Evolutionary conservation across 2,329 filamentous ascomycete genomes (phyloP).

Genomic region (Emergomyces orientalis): DNA sequence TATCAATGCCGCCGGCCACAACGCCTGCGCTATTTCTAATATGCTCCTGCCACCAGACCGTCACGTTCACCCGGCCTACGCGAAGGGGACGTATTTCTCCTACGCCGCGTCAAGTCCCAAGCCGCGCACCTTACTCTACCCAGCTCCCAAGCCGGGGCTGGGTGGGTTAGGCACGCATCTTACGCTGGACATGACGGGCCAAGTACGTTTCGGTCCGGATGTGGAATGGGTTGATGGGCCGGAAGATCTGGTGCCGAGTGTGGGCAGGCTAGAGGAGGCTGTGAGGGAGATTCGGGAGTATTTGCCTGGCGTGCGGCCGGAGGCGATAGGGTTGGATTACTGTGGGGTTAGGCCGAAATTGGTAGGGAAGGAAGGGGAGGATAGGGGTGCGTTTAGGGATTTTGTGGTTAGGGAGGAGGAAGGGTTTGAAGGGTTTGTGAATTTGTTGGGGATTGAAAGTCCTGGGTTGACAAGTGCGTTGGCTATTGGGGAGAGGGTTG

Average conservation of each 20-base stretch:
- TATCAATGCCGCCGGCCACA: conserved; percentile 78
- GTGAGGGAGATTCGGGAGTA: conserved; percentile 68
- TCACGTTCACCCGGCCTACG: conserved; percentile 61
- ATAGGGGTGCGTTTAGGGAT: conserved; percentile 21
- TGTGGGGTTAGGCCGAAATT: conserved; percentile 88
- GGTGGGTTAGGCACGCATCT: conserved; percentile 91
- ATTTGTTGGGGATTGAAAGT: conserved; percentile 50
- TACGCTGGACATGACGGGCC: conserved; percentile 76
- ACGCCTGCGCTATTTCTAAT: conserved; percentile 68
- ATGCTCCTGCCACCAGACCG: conserved; percentile 53
- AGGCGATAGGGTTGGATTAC: conserved; percentile 68
- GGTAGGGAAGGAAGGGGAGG: conserved; percentile 45
- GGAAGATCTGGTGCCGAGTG: conserved; percentile 58
- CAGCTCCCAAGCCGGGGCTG: conserved; percentile 69
- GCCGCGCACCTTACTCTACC: conserved; percentile 72
- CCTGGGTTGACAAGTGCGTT: conserved; percentile 68
- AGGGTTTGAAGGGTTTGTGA: conserved; percentile 58
- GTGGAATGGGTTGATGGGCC: conserved; percentile 81
- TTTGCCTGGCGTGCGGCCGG: conserved; percentile 61
- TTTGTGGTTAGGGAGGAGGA: conserved; percentile 16
- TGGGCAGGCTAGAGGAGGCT: conserved; percentile 54
- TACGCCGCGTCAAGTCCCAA: conserved; percentile 57
- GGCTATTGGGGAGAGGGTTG: conserved; percentile 15
- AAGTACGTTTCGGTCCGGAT: conserved; percentile 86
- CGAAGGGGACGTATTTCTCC: conserved; percentile 92